A percentile compares a stretch with the other conserved stretches of the same genome.
Conservation (phyloP, 495 filamentous ascomycete species). For the Oidiodendron maius region DNA sequence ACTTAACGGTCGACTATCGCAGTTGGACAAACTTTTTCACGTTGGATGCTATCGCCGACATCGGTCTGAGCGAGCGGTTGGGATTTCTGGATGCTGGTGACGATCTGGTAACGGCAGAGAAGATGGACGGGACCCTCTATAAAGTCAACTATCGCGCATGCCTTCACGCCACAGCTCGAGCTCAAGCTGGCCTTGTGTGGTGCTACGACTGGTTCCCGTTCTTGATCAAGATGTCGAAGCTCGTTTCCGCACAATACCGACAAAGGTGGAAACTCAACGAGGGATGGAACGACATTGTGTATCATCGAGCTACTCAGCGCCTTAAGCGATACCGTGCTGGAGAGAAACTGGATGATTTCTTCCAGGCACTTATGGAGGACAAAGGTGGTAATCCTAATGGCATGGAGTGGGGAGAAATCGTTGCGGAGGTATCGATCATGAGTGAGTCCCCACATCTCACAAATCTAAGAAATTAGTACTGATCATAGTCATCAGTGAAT, state of each 20-base stretch:
- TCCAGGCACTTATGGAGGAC: constrained; percentile 48
- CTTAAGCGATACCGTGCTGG: constrained; percentile 39
- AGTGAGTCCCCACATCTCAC: constrained; percentile 6
- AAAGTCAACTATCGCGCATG: constrained; percentile 35
- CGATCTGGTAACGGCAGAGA: constrained; percentile 34
- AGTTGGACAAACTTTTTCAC: constrained; percentile 39
- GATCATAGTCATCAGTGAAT: constrained; percentile 32
- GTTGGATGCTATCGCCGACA: constrained; percentile 47
- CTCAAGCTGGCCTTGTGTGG: constrained; percentile 39
- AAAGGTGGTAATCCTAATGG: constrained; percentile 31
- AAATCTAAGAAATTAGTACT: constrained; percentile 27
- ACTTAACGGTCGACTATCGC: constrained; percentile 35
- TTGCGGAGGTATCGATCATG: constrained; percentile 34
- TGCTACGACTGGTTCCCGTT: constrained; percentile 39
- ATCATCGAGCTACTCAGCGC: constrained; percentile 27
- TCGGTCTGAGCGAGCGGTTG: constrained; percentile 44
- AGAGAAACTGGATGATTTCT: constrained; percentile 52
- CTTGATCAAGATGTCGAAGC: constrained; percentile 18
- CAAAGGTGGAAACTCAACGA: constrained; percentile 20
- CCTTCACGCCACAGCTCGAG: constrained; percentile 40
- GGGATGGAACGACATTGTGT: constrained; percentile 35
- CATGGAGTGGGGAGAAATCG: constrained; percentile 27
- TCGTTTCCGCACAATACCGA: constrained; percentile 17
- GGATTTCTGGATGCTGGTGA: constrained; percentile 44
- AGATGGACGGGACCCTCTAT: constrained; percentile 35